Percentiles rank a stretch among this genome's conserved stretches.
phyloP scores from a whole-genome alignment of 2,329 filamentous ascomycete genomes.

The Ophiostoma novo-ulmi region DNA sequence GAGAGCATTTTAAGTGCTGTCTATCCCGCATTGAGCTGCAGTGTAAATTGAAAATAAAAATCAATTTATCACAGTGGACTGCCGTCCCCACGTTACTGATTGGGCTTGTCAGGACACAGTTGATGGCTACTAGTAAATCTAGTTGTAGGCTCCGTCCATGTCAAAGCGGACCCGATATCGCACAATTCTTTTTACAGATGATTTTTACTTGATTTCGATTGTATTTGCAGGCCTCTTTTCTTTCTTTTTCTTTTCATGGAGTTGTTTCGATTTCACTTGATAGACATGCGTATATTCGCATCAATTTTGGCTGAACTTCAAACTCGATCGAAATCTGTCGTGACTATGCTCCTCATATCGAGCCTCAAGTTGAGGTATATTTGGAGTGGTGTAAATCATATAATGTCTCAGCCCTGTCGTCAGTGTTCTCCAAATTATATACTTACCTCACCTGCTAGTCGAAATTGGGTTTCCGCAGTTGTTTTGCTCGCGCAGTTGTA shows the following conservation, averaged over 20 bases:
- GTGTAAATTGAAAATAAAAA: not conserved
- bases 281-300: not conserved
- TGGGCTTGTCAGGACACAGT: not conserved
- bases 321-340: not conserved
- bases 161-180: constrained; percentile 12
- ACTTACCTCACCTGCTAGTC: not conserved
- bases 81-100: not conserved
- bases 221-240: not conserved
- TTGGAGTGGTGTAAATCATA: not conserved
- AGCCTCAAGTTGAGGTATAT: not conserved
- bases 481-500: not conserved
- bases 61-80: not conserved
- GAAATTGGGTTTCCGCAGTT: not conserved
- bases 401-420: constrained; percentile 1
- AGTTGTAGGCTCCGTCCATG: not conserved
- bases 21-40: not conserved
- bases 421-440: not conserved
- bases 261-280: not conserved
- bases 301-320: not conserved
- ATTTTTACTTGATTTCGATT: not conserved
- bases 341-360: not conserved
- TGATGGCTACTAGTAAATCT: not conserved
- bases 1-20: not conserved
- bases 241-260: not conserved
- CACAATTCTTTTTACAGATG: not conserved